phyloP scores from a whole-genome alignment of 2,329 filamentous ascomycete genomes.

The Stachybotrys chlorohalonatus region DNA sequence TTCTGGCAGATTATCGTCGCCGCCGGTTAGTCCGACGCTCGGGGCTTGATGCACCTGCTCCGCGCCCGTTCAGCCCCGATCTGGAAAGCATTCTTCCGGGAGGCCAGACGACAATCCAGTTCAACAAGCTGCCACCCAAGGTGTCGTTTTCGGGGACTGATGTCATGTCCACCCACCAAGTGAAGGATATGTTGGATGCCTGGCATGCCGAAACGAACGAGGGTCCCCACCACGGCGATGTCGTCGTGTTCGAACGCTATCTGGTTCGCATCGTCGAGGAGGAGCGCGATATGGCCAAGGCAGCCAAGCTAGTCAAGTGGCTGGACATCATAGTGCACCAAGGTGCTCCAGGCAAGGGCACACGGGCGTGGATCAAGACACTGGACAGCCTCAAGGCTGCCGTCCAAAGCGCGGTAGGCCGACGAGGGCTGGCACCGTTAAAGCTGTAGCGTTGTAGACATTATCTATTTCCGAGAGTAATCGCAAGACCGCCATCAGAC shows the following conservation, averaged over 20 bases:
- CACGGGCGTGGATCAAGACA: constrained; percentile 36
- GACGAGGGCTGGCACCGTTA: constrained; percentile 48
- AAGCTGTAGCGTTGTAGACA: constrained; percentile 14
- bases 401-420: constrained; percentile 45
- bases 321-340: constrained; percentile 46
- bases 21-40: constrained; percentile 49
- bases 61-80: constrained; percentile 13
- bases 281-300: constrained; percentile 73
- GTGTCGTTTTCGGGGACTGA: constrained; percentile 34
- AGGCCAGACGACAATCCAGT: constrained; percentile 35
- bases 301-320: constrained; percentile 61
- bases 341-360: constrained; percentile 26
- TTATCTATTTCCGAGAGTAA: neutral
- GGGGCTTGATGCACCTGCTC: constrained; percentile 31
- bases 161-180: constrained; percentile 40
- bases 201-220: constrained; percentile 73
- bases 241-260: constrained; percentile 65
- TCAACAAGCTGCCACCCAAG: constrained; percentile 36
- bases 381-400: constrained; percentile 34
- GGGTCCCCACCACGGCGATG: constrained; percentile 72
- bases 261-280: constrained; percentile 61
- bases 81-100: constrained; percentile 15
- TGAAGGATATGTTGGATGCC: constrained; percentile 63
- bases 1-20: constrained; percentile 60
- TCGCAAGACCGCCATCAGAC: neutral